Evolutionary conservation across 2,329 filamentous ascomycete species (phyloP).

Genomic region (Aspergillus pseudoviridinutans): DNA sequence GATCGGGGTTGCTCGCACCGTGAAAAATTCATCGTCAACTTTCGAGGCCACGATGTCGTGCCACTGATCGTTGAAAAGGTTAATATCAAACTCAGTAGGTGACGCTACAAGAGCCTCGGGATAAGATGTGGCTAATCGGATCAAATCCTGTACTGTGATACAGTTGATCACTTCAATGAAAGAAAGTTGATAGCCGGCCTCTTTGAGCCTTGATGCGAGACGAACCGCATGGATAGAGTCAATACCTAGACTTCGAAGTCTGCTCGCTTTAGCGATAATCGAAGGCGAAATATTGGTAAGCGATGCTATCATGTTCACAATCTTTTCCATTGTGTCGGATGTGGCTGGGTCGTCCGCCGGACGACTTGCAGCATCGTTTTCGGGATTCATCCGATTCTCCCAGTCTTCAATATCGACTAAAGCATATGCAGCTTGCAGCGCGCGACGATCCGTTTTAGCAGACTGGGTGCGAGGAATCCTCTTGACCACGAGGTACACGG

Average conservation of each 20-base stretch:
- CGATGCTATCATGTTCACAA: conserved; percentile 21
- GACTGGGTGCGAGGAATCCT: conserved; percentile 28
- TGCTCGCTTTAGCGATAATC: conserved; percentile 18
- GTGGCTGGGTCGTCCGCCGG: not conserved
- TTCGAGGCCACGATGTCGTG: conserved; percentile 10
- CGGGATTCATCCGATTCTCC: conserved; percentile 21
- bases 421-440: conserved; percentile 22
- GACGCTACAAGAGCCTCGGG: not conserved
- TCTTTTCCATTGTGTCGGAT: not conserved
- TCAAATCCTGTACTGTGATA: conserved; percentile 24
- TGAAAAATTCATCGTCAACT: conserved; percentile 16
- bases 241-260: conserved; percentile 26
- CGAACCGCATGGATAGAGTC: conserved; percentile 32
- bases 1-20: conserved; percentile 31
- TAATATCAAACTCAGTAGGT: conserved; percentile 13
- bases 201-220: conserved; percentile 23
- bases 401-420: conserved; percentile 24
- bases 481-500: conserved; percentile 26
- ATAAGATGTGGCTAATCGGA: conserved; percentile 10
- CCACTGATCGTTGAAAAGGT: conserved; percentile 22
- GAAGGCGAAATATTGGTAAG: conserved; percentile 19
- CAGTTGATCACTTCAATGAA: conserved; percentile 29
- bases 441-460: conserved; percentile 32
- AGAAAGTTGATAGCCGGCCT: conserved; percentile 21
- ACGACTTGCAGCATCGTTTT: conserved; percentile 1